Conservation (phyloP, 2,329 filamentous ascomycete species). For the Rugonectria rugulosa region DNA sequence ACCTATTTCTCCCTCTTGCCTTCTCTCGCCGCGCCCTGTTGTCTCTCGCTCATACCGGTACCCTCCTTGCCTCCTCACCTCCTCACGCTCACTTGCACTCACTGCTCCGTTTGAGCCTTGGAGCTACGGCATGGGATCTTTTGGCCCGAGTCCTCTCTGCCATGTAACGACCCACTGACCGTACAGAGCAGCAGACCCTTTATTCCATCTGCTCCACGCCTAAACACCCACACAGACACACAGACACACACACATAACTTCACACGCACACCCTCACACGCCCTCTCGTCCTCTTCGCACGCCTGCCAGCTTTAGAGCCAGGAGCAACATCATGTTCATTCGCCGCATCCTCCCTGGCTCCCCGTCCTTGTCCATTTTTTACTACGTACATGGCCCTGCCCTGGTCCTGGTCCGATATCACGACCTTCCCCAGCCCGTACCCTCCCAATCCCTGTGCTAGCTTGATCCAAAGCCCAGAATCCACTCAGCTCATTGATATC, state of each 20-base stretch:
- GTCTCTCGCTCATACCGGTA: no score
- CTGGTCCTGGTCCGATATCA: constrained; percentile 23
- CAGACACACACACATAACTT: neutral
- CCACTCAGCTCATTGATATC: constrained; percentile 23
- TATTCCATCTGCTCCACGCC: constrained; percentile 1
- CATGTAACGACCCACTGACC: constrained; percentile 34
- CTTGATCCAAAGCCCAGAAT: constrained; percentile 22
- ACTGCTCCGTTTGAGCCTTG: neutral
- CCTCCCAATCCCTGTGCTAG: constrained; percentile 21
- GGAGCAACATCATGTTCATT: constrained; percentile 32
- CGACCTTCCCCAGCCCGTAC: constrained; percentile 24
- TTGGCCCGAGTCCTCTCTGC: constrained; percentile 21
- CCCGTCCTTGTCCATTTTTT: constrained; percentile 18
- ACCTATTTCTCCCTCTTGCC: constrained; percentile 28
- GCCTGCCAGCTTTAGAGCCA: constrained; percentile 25
- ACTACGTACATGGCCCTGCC: constrained; percentile 16
- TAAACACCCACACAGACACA: constrained; percentile 2
- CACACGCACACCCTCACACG: constrained; percentile 18
- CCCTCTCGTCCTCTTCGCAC: constrained; percentile 27
- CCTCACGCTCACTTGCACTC: constrained; percentile 7
- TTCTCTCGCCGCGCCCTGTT: constrained; percentile 18
- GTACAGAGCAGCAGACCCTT: constrained; percentile 32
- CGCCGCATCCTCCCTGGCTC: constrained; percentile 23
- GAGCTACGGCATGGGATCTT: constrained; percentile 17
- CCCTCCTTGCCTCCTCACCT: constrained; percentile 16